Conservation (phyloP, 2,329 filamentous ascomycete species). For the Pseudogymnoascus sp. region DNA sequence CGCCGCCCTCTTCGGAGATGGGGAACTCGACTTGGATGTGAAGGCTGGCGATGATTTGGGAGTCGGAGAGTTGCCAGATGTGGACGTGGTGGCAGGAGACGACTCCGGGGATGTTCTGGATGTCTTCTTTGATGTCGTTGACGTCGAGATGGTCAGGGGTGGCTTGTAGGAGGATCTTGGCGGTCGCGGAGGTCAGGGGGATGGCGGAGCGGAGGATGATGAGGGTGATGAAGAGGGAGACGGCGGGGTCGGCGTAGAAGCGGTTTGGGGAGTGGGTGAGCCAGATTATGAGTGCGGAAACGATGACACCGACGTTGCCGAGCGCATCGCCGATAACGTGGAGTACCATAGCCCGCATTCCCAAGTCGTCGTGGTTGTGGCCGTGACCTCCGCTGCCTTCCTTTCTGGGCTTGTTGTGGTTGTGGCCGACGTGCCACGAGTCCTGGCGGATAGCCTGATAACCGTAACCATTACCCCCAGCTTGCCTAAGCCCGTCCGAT, state of each 20-base stretch:
- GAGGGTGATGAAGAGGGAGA: conserved; percentile 88
- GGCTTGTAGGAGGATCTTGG: conserved; percentile 86
- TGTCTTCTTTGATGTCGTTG: conserved; percentile 87
- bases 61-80: conserved; percentile 95
- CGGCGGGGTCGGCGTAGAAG: conserved; percentile 81
- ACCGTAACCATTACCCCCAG: not conserved
- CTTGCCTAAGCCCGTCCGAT: not conserved
- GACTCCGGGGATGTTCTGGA: conserved; percentile 75
- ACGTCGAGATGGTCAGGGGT: conserved; percentile 83
- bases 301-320: conserved; percentile 79
- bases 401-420: conserved; percentile 69
- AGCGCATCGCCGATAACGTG: conserved; percentile 76
- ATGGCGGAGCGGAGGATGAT: conserved; percentile 68
- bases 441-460: conserved; percentile 18
- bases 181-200: conserved; percentile 70
- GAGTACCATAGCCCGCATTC: conserved; percentile 81
- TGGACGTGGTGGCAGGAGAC: conserved; percentile 91
- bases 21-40: conserved; percentile 90
- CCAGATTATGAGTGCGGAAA: conserved; percentile 83
- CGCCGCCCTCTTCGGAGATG: conserved; percentile 68
- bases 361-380: conserved; percentile 81
- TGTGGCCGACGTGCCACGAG: conserved; percentile 60
- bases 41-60: conserved; percentile 85
- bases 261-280: conserved; percentile 73
- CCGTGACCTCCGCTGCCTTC: conserved; percentile 55